Percentiles rank a stretch among this genome's conserved stretches.
phyloP scores from a whole-genome alignment of 2,329 filamentous ascomycete genomes.

The Penicillium sp. region DNA sequence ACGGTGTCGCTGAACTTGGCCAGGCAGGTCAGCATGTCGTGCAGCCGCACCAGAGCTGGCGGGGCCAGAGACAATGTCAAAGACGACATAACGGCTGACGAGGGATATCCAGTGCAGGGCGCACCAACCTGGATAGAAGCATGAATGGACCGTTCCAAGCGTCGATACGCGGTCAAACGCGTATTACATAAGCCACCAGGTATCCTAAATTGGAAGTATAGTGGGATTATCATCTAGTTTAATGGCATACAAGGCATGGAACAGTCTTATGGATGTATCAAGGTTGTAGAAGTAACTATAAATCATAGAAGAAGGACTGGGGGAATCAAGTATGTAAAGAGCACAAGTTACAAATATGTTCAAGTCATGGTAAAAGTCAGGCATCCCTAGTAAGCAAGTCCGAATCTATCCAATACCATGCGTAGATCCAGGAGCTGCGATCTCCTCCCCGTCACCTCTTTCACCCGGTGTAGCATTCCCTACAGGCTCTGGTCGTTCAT shows the following conservation, averaged over 20 bases:
- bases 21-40: conserved; percentile 57
- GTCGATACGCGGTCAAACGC: neutral
- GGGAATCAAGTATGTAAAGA: neutral
- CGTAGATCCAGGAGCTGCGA: neutral
- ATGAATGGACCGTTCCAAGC: neutral
- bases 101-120: neutral
- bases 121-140: neutral
- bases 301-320: neutral
- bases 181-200: neutral
- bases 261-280: too few species aligned
- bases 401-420: neutral
- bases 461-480: neutral
- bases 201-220: neutral
- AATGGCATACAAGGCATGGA: too few species aligned
- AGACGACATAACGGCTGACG: conserved; percentile 27
- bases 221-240: too few species aligned
- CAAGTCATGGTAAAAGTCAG: neutral
- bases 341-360: neutral
- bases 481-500: neutral
- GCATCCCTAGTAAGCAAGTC: neutral
- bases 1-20: conserved; percentile 60
- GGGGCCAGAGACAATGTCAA: conserved; percentile 53
- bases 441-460: neutral
- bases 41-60: conserved; percentile 51
- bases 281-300: neutral